Evolutionary conservation across 305 asterid genomes (phyloP), one percentile per base, ranked within the genome.

Genomic region (Ilex paraguariensis): DNA sequence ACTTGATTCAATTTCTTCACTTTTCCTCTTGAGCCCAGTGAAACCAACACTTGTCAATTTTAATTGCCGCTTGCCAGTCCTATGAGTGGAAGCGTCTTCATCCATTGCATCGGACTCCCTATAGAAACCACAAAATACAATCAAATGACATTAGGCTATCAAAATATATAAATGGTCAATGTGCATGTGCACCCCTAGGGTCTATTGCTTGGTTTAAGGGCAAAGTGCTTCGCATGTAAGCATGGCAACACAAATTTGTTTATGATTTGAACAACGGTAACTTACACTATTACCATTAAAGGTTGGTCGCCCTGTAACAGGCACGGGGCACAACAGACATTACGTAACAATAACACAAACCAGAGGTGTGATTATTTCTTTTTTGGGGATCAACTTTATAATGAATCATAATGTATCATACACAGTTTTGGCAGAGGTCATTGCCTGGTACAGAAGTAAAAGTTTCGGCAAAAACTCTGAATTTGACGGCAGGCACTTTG

Each of bases 41-140:
- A 90, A 78, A 45, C 97, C 94, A 14, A 79, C 65, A 63, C 63
- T 79, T 0, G 91, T 84, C 39, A 90, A 83, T 73, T 93, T 93
- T 77, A 67, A 33, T 61, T 93, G 98, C 57, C 96, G 77, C 78
- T 90, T 87, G 69, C 66, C 57, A n/a, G 71, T 69, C 68, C 45
- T 79, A 56, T 82, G 83, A 11, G 67, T 74, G 49, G 70, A 21
- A 42, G 70, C 87, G 31, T 79, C 90, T 65, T 81, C 95, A 3
- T 86, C 95, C 15, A 56, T 62, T 8, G 67, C 88, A 76, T 90
- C 96, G 14, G 95, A 66, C 70, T 90, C 96, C 98, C 98, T 92
- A 67, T 10, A 56, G 16, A 10, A 28, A 56, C 60, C n/a, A 54
- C 32, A 54, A 54, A 49, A 11, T 12, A n/a, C 11, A 12, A 11